Base-by-base conservation (phyloP, 2,329 filamentous ascomycete species). In the Diaporthe destruens region DNA sequence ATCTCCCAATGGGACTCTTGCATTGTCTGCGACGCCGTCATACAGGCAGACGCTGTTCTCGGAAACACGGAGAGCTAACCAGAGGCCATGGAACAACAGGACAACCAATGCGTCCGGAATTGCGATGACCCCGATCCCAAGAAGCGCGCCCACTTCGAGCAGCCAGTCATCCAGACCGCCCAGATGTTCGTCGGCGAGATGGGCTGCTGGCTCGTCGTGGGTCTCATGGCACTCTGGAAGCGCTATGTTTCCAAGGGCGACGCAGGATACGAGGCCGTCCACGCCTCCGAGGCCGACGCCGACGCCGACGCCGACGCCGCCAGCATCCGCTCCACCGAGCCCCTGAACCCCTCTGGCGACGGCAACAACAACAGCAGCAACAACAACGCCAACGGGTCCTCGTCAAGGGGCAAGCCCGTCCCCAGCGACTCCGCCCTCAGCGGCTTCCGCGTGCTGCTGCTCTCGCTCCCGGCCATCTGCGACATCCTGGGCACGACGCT, bases 151-250 rank as follows among this genome's bases (percentile, higher is more conserved):
- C 88, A 89, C 77, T 98, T 99, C 83, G 94, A 98, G 82, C 96
- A 98, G 81, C 96, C 96, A 23, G 95, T 99, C 68, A 91, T 98
- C 70, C 96, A 99, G 82, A 98, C 96, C 75, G 91, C 94, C 1
- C 96, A 98, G 82, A 99, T 99, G 96, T 99, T 99, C 81, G 88
- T 98, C 75, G 96, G 96, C 71, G 96, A 99, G 82, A 93, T 94
- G 88, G 96, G 95, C 75, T 97, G 95, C 85, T 99, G 96, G 95
- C 88, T 98, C 18, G 94, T 99, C 69, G 89, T 98, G 55, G 91
- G 92, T 29, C 78, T 88, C 65, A 91, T 93, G 80, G 86, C 89
- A 29, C 83, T 96, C 2, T 93, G 93, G 82, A 86, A 87, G 63
- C 88, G 87, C 75, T 88, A 89, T 77, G 77, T 83, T 57, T 82